Conservation (phyloP, 2,329 filamentous ascomycete genomes). For the Aureobasidium sp. region DNA sequence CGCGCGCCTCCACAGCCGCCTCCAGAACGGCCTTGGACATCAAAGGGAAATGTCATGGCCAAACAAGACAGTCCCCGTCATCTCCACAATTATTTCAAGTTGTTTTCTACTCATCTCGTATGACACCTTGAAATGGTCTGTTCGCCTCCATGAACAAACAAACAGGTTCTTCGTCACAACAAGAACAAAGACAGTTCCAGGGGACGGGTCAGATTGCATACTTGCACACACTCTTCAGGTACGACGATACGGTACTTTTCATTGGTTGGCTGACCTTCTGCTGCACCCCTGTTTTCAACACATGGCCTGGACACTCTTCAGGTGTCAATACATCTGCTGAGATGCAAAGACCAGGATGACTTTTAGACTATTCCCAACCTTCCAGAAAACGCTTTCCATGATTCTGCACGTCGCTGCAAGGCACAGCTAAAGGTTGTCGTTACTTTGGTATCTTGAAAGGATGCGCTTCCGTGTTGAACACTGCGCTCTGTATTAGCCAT, state of each 20-base stretch:
- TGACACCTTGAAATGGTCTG: background rate
- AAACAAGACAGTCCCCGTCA: background rate
- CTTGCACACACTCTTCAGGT: background rate
- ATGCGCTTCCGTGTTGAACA: constrained; percentile 47
- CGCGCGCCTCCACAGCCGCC: background rate
- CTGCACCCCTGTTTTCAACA: background rate
- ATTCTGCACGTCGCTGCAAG: background rate
- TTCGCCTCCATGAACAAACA: background rate
- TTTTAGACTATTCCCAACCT: background rate
- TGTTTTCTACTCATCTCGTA: background rate
- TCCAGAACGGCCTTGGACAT: too few relatives aligned
- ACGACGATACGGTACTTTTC: background rate
- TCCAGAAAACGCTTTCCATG: background rate
- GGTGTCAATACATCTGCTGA: background rate
- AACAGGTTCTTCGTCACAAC: too few relatives aligned
- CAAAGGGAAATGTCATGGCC: too few relatives aligned
- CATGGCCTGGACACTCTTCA: background rate
- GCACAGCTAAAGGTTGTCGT: background rate
- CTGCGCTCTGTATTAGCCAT: too few relatives aligned
- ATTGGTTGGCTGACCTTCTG: background rate
- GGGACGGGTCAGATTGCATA: constrained; percentile 1
- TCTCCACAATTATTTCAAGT: background rate
- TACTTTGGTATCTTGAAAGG: constrained; percentile 31
- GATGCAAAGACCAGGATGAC: constrained; percentile 1
- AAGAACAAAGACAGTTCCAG: background rate